Percentiles rank a stretch among this genome's conserved stretches.
Conservation (phyloP, 768 basidiomycete species). For the Termitomyces sp. region DNA sequence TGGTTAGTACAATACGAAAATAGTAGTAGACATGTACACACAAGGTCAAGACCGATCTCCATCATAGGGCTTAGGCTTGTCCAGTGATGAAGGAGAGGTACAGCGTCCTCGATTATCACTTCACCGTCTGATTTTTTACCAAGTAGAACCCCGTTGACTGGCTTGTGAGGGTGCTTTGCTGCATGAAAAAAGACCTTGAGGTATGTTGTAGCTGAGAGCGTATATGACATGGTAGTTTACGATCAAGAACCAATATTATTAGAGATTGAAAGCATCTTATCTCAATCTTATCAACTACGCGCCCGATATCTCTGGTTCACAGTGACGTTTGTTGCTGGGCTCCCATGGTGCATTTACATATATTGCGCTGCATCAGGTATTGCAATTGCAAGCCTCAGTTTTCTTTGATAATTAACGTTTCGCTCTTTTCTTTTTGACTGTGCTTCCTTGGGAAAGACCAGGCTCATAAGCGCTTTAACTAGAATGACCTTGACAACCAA, state of each 20-base stretch:
- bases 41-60: conserved; percentile 79
- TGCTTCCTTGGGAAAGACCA: neutral
- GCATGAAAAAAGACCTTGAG: conserved; percentile 74
- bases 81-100: conserved; percentile 84
- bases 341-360: too few species aligned
- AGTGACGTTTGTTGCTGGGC: too few species aligned
- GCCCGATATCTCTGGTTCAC: neutral
- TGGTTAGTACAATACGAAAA: neutral
- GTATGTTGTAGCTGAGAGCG: conserved; percentile 57
- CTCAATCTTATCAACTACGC: neutral
- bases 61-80: conserved; percentile 80
- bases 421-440: too few species aligned
- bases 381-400: too few species aligned
- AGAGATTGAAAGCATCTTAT: neutral
- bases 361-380: too few species aligned
- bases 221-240: conserved; percentile 30
- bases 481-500: neutral
- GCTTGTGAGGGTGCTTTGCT: conserved; percentile 69
- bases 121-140: conserved; percentile 37
- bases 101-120: conserved; percentile 54
- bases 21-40: conserved; percentile 16
- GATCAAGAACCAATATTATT: neutral
- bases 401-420: neutral
- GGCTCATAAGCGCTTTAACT: neutral
- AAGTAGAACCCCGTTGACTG: conserved; percentile 76